Evolutionary conservation across 2,329 filamentous ascomycete genomes (phyloP), one percentile per base, ranked within the genome.

Genomic region (Fusarium metavorans): DNA sequence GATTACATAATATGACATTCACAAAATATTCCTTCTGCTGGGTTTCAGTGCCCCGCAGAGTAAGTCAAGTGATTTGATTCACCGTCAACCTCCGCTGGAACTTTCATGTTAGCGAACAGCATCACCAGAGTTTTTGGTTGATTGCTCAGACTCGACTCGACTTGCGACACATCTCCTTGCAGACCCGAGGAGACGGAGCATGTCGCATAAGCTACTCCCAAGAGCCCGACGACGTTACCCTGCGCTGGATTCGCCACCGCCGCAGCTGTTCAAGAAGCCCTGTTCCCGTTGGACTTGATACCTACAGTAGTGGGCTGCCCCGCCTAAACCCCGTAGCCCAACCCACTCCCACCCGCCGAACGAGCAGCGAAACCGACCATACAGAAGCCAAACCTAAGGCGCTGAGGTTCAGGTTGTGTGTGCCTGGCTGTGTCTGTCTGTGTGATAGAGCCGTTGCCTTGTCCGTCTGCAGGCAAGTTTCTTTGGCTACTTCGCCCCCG

Each of bases 1-100:
- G 77, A 70, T 79, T 79, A 79, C 77, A 78, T 78, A 78, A 78
- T 78, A 78, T 78, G 58, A 50, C 67, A 77, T 76, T 77, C 77
- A 79, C 77, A 79, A 66, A 79, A 75, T 61, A 72, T 68, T 74
- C 66, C 56, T 18, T 37, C 35, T 8, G 16, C n/a, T 41, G 43
- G 37, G n/a, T 66, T 61, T 54, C 30, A 65, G 50, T 64, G 64
- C 50, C 67, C 54, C 50, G 64, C 64, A 61, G 43, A n/a, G 27
- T 6, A 66, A 43, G 39, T 39, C 25, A 41, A 45, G 25, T 48
- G 63, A 41, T 65, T 66, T 56, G 64, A 66, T 64, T 54, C 56
- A 56, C 43, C 34, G 57, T 48, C 35, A 48, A 60, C 34, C 34
- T 37, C 32, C 10, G 14, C 14, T 57, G 34, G 13, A 23, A 25